These are phyloP conservation scores for Luzula sylvatica DNA, from an alignment of 176 grass and related monocot genomes.

Conservation along the genomic window DNA sequence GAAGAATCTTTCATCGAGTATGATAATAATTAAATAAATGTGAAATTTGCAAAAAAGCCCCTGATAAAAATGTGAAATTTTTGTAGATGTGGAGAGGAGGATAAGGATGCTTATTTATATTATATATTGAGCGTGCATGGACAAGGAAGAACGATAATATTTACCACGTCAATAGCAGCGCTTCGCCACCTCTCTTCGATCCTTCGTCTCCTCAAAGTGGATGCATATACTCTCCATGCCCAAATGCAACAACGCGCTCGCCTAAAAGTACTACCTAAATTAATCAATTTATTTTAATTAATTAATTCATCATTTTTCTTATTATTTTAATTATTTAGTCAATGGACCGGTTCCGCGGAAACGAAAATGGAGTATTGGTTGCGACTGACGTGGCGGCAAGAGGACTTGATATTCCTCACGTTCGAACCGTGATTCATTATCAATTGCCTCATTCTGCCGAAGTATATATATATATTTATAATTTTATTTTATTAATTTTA, in stretches of 20 bases:
- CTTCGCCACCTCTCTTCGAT: constrained; percentile 72
- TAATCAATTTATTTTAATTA: not conserved
- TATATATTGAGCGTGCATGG: constrained; percentile 91
- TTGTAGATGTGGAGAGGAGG: constrained; percentile 67
- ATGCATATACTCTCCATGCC: constrained; percentile 77
- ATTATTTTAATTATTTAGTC: constrained; percentile 20
- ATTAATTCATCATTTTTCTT: constrained; percentile 2
- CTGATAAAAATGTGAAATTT: constrained; percentile 6
- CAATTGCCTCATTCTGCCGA: constrained; percentile 85
- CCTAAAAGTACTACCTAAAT: constrained; percentile 48
- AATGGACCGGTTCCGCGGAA: constrained; percentile 80
- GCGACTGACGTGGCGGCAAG: constrained; percentile 88
- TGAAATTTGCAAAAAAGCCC: no score
- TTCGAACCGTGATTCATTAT: constrained; percentile 88
- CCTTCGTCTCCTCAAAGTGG: constrained; percentile 52
- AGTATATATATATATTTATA: constrained; percentile 34
- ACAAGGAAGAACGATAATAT: constrained; percentile 78
- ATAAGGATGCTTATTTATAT: constrained; percentile 89
- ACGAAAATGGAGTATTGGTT: constrained; percentile 52
- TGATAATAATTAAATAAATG: not conserved
- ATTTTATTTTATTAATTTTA: not conserved
- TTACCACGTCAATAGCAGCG: constrained; percentile 90
- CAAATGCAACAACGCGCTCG: constrained; percentile 99
- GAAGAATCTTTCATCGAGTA: constrained; percentile 95
- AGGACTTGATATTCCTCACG: constrained; percentile 82